Evolutionary conservation across 1,284 basidiomycete genomes (phyloP), one percentile per base, ranked within the genome.

Genomic region (Ustilago tritici): DNA sequence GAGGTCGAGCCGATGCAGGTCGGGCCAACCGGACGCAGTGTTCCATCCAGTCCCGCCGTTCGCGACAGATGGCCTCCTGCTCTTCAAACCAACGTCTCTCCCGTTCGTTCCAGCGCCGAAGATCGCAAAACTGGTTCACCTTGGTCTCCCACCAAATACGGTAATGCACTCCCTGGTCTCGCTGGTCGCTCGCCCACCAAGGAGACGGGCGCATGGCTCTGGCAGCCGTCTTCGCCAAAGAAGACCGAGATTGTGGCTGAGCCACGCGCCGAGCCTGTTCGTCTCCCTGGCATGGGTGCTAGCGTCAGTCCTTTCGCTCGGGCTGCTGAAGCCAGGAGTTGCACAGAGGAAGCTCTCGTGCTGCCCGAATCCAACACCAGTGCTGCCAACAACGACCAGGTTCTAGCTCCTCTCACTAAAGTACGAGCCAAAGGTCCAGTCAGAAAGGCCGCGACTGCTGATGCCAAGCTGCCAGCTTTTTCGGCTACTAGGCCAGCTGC

Each of bases 261-360:
- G 12, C 54, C 70, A 10, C 71, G 70, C 50, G 54, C 65, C 4
- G 67, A 73, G 46, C 78, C 78, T 14, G 54, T 77, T 38, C 74
- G 78, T 49, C 56, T 79, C 19, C 78, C 78, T 49, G 78, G 78
- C 8, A 70, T 79, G 68, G 78, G 78, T 15, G 70, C 54, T 19
- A 70, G 64, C 10, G 46, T 52, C 19, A 74, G 67, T 43, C 78
- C 78, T 2, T 76, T 76, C 38, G 61, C 69, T 19, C 70, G 65
- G n/a, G 62, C 60, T 38, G 47, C 62, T 15, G 70, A 72, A 46
- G 60, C 52, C 28, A 64, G 56, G 49, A 54, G 47, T 8, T 53
- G 56, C 17, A 64, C 61, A 5, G 70, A 72, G 17, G 70, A 67
- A 8, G 53, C 57, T 1, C 67, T 64, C 50, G 56, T 56, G 40